Base-by-base conservation (phyloP, 805 yeast genomes). In the Brettanomyces nanus region DNA sequence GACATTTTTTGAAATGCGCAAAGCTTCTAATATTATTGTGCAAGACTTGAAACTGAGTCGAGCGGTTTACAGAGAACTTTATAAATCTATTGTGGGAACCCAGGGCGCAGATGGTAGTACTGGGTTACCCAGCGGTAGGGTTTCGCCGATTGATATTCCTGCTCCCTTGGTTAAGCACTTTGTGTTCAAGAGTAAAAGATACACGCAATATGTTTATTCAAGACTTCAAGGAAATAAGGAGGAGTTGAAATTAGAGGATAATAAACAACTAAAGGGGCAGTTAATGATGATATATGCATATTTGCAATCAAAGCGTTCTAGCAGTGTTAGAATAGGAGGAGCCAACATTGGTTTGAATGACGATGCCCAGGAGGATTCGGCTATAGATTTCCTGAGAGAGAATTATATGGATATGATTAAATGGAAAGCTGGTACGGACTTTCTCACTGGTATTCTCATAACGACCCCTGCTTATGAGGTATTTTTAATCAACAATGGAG, bases 1-100 rank as follows among this genome's bases (percentile, higher is more conserved):
- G 49, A 68, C 86, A 2, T 90, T 90, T 51, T 85, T 73, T 54
- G 80, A 78, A 39, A 71, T 90, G 69, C 76, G 85, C 43, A 68
- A 70, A 23, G 67, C 77, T 3, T 75, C 84, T 1, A 63, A 68
- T 25, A 63, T 65, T 22, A 69, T 87, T 13, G 57, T 80, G 15
- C 55, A 54, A 11, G 59, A 61, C 6, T 45, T 79, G 25, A 53
- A 54, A 7, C 59, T 66, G 33, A 57, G 56, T 23, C 56, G 71
- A 15, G 45, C 67, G 2, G 39, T 54, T 6, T 53, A 43, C 33
- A 42, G 59, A 27, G 58, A 58, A 31, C 45, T 59, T 3, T 53
- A 45, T 41, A 49, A 48, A 27, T 45, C 55, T 4, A 42, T 56
- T 30, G 51, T 54, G 15, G 58, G 57, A 3, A 49, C 58, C 2